phyloP scores from a whole-genome alignment of 1,284 basidiomycete genomes.

The Tremellales sp. region DNA sequence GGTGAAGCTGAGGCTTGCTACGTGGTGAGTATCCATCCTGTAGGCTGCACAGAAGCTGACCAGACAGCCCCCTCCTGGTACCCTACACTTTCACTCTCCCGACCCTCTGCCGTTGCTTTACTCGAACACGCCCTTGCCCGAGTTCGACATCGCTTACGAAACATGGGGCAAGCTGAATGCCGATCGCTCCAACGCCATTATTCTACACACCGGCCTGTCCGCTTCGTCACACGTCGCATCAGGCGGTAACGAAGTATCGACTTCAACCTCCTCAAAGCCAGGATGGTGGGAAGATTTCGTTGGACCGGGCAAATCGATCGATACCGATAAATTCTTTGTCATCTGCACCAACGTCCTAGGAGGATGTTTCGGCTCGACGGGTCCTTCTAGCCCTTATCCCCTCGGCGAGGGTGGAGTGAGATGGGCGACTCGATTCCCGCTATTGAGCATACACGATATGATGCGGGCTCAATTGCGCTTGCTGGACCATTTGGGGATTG shows the following conservation, averaged over 20 bases:
- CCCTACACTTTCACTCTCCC: constrained; percentile 57
- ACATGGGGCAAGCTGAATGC: constrained; percentile 90
- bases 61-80: constrained; percentile 42
- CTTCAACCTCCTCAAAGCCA: constrained; percentile 46
- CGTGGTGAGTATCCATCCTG: constrained; percentile 31
- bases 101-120: constrained; percentile 70
- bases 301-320: constrained; percentile 86
- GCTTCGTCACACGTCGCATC: constrained; percentile 95
- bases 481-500: constrained; percentile 78
- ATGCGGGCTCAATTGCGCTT: constrained; percentile 81
- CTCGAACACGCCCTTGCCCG: constrained; percentile 62
- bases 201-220: constrained; percentile 94
- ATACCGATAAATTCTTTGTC: constrained; percentile 88
- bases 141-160: constrained; percentile 80
- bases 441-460: constrained; percentile 96
- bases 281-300: constrained; percentile 99
- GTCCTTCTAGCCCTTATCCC: constrained; percentile 69
- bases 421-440: constrained; percentile 88
- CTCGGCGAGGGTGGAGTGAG: constrained; percentile 57
- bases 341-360: constrained; percentile 97
- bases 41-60: not conserved
- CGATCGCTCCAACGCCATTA: constrained; percentile 77
- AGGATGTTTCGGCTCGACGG: constrained; percentile 95
- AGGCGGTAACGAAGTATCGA: constrained; percentile 67
- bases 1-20: constrained; percentile 49